These are phyloP conservation scores for Dryas octopetala DNA, from an alignment of 306 rosid species.

Conservation along the genomic window DNA sequence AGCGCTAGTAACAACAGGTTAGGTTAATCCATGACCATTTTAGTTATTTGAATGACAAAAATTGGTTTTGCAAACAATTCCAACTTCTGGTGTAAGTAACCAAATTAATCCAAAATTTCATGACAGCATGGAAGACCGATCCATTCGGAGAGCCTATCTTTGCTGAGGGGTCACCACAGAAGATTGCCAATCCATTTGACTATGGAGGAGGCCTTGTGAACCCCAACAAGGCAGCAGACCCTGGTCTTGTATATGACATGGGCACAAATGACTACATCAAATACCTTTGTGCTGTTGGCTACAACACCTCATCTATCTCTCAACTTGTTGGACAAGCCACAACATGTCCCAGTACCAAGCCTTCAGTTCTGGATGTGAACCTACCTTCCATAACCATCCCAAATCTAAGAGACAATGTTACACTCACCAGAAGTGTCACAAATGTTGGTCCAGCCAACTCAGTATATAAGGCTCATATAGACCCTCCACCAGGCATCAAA, in stretches of 20 bases:
- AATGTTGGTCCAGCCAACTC: constrained; percentile 36
- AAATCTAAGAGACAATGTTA: constrained; percentile 23
- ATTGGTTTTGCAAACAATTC: neutral
- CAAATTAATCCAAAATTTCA: no score
- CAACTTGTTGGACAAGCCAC: constrained; percentile 9
- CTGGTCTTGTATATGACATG: constrained; percentile 54
- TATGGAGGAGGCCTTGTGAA: constrained; percentile 47
- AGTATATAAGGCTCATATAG: constrained; percentile 30
- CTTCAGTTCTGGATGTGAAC: constrained; percentile 35
- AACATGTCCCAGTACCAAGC: constrained; percentile 29
- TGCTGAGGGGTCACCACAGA: constrained; percentile 38
- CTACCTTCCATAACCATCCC: constrained; percentile 45
- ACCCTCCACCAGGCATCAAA: constrained; percentile 34
- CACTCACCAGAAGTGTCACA: constrained; percentile 43
- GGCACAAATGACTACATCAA: constrained; percentile 27
- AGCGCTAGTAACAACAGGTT: constrained; percentile 36
- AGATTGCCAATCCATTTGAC: constrained; percentile 46
- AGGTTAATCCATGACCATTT: neutral
- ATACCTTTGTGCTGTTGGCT: constrained; percentile 41
- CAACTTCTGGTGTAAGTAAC: no score
- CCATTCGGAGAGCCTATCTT: constrained; percentile 48
- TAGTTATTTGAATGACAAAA: neutral
- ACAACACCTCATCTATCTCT: constrained; percentile 26
- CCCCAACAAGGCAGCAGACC: constrained; percentile 40
- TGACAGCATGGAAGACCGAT: constrained; percentile 42